Percentiles rank a stretch among this genome's conserved stretches.
Conservation (phyloP, 495 filamentous ascomycete species). For the Echria macrotheca region DNA sequence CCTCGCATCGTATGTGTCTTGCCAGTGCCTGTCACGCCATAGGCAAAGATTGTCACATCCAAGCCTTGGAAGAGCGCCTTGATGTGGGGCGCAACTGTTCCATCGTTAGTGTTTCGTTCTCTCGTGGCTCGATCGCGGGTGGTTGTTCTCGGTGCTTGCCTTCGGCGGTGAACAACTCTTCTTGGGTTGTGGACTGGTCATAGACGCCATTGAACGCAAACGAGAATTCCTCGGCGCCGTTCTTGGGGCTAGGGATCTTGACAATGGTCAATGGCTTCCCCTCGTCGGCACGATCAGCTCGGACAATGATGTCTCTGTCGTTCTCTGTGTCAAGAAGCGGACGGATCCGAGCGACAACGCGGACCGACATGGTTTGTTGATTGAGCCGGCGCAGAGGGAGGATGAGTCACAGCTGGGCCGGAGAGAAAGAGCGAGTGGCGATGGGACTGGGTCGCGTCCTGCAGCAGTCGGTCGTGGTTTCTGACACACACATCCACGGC, state of each 20-base stretch:
- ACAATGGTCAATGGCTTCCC: constrained; percentile 59
- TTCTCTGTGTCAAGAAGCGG: constrained; percentile 79
- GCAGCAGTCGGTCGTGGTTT: not conserved
- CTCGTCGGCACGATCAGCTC: constrained; percentile 51
- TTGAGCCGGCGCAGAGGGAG: not conserved
- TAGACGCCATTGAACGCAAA: constrained; percentile 97
- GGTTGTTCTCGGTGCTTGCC: constrained; percentile 45
- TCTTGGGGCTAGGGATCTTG: constrained; percentile 92
- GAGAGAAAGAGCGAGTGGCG: constrained; percentile 7
- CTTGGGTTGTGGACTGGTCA: constrained; percentile 69
- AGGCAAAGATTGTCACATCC: constrained; percentile 92
- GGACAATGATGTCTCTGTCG: constrained; percentile 79
- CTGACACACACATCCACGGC: not conserved
- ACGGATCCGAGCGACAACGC: constrained; percentile 84
- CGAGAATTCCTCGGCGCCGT: constrained; percentile 80
- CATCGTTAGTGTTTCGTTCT: constrained; percentile 14
- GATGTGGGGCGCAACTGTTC: constrained; percentile 53
- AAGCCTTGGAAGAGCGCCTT: constrained; percentile 92
- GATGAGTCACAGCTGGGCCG: not conserved
- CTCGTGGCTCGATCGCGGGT: not conserved
- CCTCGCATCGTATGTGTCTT: constrained; percentile 99
- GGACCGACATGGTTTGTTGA: constrained; percentile 54
- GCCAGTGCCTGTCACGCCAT: constrained; percentile 91
- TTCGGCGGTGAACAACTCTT: constrained; percentile 82
- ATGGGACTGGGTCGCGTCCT: constrained; percentile 4